phyloP scores from a whole-genome alignment of 768 basidiomycete species.

The Grammothele lineata region DNA sequence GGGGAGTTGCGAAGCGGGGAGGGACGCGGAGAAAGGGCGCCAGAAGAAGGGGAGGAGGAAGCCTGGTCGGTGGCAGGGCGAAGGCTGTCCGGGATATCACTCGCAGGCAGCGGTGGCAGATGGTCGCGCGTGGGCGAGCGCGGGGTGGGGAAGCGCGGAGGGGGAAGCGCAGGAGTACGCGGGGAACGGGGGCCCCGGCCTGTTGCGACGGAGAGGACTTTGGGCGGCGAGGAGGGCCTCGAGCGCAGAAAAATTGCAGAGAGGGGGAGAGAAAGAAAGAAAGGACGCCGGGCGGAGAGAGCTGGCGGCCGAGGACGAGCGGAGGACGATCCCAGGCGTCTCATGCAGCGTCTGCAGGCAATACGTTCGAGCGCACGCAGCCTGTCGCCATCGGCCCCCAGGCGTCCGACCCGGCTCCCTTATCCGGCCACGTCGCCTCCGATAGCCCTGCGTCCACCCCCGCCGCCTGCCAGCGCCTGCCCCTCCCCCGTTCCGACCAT shows the following conservation, averaged over 20 bases:
- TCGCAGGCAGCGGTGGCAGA: slow-evolving; percentile 4
- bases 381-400: slow-evolving; percentile 6
- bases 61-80: not conserved
- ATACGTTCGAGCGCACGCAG: slow-evolving; percentile 12
- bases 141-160: not conserved
- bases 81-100: slow-evolving; percentile 1
- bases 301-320: slow-evolving; percentile 1
- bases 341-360: no score
- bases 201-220: no score
- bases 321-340: no score
- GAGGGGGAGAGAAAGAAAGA: not conserved
- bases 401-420: no score
- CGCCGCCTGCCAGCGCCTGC: no score
- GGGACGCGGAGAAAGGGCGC: not conserved
- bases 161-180: no score
- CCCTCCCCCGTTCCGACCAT: slow-evolving; percentile 12
- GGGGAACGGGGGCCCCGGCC: no score
- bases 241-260: not conserved
- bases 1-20: no score
- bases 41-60: not conserved
- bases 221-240: no score
- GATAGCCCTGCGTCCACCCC: no score
- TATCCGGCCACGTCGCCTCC: not conserved
- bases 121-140: slow-evolving; percentile 1
- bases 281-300: not conserved